These are phyloP conservation scores for Mollisiaceae sp. DNA, from an alignment of 2,329 filamentous ascomycete species.

Conservation along the genomic window DNA sequence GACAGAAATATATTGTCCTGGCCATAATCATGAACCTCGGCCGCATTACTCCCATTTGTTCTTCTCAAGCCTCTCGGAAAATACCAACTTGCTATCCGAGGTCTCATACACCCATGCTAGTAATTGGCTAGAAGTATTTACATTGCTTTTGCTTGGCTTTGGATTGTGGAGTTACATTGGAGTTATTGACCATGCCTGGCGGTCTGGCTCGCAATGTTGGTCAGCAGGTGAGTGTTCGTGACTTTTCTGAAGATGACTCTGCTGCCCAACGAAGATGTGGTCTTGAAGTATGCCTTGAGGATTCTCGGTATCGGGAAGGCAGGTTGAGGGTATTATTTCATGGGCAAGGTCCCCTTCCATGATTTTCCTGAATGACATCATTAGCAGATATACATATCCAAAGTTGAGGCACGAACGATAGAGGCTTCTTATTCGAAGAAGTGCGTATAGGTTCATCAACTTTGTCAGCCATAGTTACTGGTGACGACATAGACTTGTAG, in stretches of 20 bases:
- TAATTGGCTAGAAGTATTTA: neutral
- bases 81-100: neutral
- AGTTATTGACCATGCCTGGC: neutral
- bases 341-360: neutral
- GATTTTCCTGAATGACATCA: neutral
- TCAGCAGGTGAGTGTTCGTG: neutral
- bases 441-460: neutral
- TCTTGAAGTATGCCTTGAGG: neutral
- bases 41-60: neutral
- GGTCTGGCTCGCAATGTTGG: neutral
- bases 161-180: neutral
- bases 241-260: neutral
- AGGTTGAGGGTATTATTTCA: neutral
- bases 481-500: neutral
- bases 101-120: slow-evolving; percentile 6
- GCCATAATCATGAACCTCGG: neutral
- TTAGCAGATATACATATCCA: neutral
- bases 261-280: neutral
- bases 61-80: slow-evolving; percentile 9
- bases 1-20: neutral
- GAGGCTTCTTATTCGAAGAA: neutral
- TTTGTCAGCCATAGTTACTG: neutral
- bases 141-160: neutral
- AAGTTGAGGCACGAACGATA: neutral
- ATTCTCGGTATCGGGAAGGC: neutral